phyloP scores from a whole-genome alignment of 371 early-diverging fungal species.

The Phascolomyces articulosus region DNA sequence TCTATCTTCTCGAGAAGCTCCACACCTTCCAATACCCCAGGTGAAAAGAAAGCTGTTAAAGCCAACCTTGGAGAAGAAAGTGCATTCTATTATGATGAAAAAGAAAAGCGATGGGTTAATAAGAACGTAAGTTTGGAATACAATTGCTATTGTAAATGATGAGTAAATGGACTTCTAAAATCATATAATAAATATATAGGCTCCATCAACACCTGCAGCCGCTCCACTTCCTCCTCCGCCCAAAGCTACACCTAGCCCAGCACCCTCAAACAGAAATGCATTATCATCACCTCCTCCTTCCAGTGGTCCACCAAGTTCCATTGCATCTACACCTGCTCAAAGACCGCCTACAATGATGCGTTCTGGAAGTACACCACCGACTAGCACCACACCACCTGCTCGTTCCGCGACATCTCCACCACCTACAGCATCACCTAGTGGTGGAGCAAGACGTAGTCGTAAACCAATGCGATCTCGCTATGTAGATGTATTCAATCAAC shows the following conservation, averaged over 20 bases:
- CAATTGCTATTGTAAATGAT: no score
- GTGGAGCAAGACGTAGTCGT: slow-evolving; percentile 29
- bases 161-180: neutral
- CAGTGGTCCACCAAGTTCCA: neutral
- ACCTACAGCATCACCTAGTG: slow-evolving; percentile 22
- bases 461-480: slow-evolving; percentile 54
- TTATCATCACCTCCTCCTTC: neutral
- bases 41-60: slow-evolving; percentile 51
- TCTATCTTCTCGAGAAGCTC: slow-evolving; percentile 47
- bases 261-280: neutral
- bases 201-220: slow-evolving; percentile 21
- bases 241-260: slow-evolving; percentile 6
- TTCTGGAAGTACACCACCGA: neutral
- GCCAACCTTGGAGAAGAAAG: slow-evolving; percentile 75
- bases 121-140: slow-evolving; percentile 34
- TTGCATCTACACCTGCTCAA: neutral
- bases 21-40: slow-evolving; percentile 38
- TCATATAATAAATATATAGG: slow-evolving; percentile 3
- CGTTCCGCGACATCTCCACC: slow-evolving; percentile 17
- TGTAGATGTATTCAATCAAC: slow-evolving; percentile 54
- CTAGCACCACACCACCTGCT: neutral
- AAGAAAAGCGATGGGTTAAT: slow-evolving; percentile 63
- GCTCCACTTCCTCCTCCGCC: slow-evolving; percentile 33
- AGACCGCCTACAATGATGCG: neutral
- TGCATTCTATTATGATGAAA: slow-evolving; percentile 71